Conservation (phyloP, 2,329 filamentous ascomycete genomes). For the Zarea fungicola region DNA sequence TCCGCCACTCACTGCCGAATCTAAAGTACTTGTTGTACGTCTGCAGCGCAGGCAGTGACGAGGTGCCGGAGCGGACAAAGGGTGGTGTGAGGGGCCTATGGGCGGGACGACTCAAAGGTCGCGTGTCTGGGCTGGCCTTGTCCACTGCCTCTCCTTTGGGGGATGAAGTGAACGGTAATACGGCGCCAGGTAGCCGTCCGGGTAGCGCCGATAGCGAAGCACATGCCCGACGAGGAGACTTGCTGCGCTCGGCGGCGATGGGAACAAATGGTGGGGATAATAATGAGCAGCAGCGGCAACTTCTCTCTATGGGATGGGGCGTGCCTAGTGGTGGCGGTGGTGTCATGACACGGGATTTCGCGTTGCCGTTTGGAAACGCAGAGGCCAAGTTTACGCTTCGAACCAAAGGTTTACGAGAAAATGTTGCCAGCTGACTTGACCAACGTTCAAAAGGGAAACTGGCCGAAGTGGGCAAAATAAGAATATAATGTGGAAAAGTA, state of each 20-base stretch:
- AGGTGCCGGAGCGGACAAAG: slow-evolving; percentile 56
- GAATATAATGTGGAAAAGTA: too few relatives aligned
- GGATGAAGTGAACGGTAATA: slow-evolving; percentile 33
- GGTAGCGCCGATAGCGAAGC: slow-evolving; percentile 41
- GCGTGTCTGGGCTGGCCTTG: slow-evolving; percentile 8
- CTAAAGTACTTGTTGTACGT: slow-evolving; percentile 90
- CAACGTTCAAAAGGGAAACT: not conserved
- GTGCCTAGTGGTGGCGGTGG: not conserved
- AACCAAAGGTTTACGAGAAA: slow-evolving; percentile 53
- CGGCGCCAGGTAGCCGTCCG: slow-evolving; percentile 32
- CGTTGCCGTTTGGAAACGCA: slow-evolving; percentile 42
- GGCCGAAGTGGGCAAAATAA: too few relatives aligned
- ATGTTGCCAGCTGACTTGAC: slow-evolving; percentile 25
- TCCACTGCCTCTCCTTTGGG: slow-evolving; percentile 21
- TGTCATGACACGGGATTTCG: slow-evolving; percentile 20
- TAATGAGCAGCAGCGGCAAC: slow-evolving; percentile 5
- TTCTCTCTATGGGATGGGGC: slow-evolving; percentile 13
- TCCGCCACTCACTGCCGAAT: slow-evolving; percentile 87
- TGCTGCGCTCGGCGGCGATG: slow-evolving; percentile 32
- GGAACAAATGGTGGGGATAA: slow-evolving; percentile 16
- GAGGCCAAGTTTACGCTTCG: slow-evolving; percentile 45
- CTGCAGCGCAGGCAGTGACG: slow-evolving; percentile 69
- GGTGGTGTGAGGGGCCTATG: slow-evolving; percentile 57
- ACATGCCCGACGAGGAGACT: slow-evolving; percentile 35
- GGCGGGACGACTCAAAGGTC: slow-evolving; percentile 41